Evolutionary conservation across 2,329 filamentous ascomycete genomes (phyloP).

Genomic region (Neonectria hederae): DNA sequence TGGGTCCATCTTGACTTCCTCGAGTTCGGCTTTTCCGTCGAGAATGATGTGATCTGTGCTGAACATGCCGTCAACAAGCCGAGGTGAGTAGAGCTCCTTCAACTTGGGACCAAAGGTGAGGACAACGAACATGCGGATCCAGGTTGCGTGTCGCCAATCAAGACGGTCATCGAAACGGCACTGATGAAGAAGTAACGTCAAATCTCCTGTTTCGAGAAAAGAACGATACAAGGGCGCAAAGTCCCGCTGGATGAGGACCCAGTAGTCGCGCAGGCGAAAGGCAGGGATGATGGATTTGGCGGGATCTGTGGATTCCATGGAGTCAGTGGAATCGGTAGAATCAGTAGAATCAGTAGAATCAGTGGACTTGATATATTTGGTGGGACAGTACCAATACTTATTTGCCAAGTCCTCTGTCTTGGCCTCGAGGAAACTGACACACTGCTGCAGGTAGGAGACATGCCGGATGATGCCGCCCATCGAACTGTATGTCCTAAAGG

Average conservation of each 20-base stretch:
- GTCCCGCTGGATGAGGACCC: not conserved
- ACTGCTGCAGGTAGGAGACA: not conserved
- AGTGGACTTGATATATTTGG: too few relatives aligned
- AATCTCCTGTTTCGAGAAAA: not conserved
- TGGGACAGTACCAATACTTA: not conserved
- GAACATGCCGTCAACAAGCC: not conserved
- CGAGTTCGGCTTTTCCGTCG: not conserved
- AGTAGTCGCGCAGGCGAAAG: not conserved
- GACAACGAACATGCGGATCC: conserved; percentile 6
- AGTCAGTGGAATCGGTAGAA: too few relatives aligned
- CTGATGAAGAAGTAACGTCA: not conserved
- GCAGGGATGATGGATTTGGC: too few relatives aligned
- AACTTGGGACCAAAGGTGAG: not conserved
- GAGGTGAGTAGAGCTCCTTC: not conserved
- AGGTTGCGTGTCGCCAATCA: not conserved
- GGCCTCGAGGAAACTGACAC: not conserved
- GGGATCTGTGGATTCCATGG: too few relatives aligned
- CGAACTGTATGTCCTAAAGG: not conserved
- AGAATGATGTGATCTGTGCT: not conserved
- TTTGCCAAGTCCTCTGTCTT: not conserved
- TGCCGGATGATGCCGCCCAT: not conserved
- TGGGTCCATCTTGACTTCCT: not conserved
- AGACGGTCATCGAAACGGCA: not conserved
- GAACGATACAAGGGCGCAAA: not conserved
- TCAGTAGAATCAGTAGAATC: too few relatives aligned